Base-by-base conservation (phyloP, 768 basidiomycete genomes). In the Pleurotus cornucopiae region DNA sequence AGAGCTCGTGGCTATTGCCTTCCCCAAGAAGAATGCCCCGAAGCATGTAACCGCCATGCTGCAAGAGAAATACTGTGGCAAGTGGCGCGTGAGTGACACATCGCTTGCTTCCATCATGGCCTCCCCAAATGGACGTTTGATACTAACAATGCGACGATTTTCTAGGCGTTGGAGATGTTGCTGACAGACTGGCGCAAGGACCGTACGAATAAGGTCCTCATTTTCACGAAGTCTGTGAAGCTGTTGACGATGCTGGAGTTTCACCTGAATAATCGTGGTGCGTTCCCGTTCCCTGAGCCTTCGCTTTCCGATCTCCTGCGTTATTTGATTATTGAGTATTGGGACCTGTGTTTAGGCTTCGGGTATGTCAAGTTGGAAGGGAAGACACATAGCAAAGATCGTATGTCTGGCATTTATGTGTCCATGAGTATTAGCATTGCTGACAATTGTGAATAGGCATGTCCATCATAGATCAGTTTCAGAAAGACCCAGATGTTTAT, bases 151-250 rank as follows among this genome's bases (percentile, higher is more conserved):
- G 3, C 23, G 23, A 23, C 23, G 23, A 25, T 1, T 25, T 0
- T 25, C 23, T 60, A 94, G 89, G 81, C 91, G 0, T 73, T 94
- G 6, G 77, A 85, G 57, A 73, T 75, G 5, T 72, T 89, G 2
- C 73, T 98, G 18, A 79, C 77, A 46, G 79, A 85, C 45, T 86
- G 86, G 81, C 79, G 80, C 63, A 81, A 80, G 61, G 84, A 85
- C 46, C 63, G 63, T 5, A 76, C 79, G 0, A 94, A 91, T 71
- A 98, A 97, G 71, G 92, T 97, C 40, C 76, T 98, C 43, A 85
- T 98, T 57, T 98, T 98, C 71, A 94, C 94, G 2, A 94, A 94
- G 67, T 89, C 91, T 1, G 91, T 95, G 55, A 93, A 94, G 67
- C 72, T 98, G 21, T 75, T 98, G 11, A 87, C 89, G 14, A 92